A percentile compares a stretch with the other conserved stretches of the same genome.
These are phyloP conservation scores for Rhododendron ovatum DNA, from an alignment of 148 eudicot species.

Conservation along the genomic window DNA sequence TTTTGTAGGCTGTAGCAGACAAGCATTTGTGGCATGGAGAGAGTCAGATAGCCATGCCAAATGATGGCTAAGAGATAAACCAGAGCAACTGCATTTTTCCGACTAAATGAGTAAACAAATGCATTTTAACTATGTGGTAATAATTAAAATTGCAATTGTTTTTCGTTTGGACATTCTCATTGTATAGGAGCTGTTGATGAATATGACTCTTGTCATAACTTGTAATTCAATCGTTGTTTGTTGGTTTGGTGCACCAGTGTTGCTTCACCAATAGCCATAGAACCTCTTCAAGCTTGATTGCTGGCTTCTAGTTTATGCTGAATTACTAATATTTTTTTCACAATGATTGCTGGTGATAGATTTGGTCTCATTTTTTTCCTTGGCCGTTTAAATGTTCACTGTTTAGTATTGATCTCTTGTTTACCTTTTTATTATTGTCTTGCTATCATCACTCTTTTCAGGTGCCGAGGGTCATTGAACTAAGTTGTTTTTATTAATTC, in stretches of 20 bases:
- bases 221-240: not conserved
- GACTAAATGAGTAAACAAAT: not conserved
- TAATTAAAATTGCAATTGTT: not conserved
- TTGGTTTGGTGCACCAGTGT: not conserved
- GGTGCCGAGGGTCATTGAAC: constrained; percentile 97
- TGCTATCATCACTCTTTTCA: constrained; percentile 23
- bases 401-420: not conserved
- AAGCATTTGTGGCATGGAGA: not conserved
- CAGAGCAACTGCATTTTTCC: not conserved
- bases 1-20: not conserved
- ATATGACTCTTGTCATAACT: not conserved
- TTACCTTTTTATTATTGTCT: not conserved
- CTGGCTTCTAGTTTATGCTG: not conserved
- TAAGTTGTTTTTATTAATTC: constrained; percentile 20
- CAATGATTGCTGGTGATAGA: not conserved
- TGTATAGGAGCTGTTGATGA: not conserved
- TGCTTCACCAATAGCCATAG: not conserved
- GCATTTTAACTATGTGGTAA: not conserved
- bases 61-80: not conserved
- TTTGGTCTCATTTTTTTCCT: not conserved
- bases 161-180: not conserved
- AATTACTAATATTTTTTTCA: not conserved
- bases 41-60: not conserved
- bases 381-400: not conserved
- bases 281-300: not conserved